Conservation (phyloP, 352 stramenopile species). For the Phytopythium litorale region DNA sequence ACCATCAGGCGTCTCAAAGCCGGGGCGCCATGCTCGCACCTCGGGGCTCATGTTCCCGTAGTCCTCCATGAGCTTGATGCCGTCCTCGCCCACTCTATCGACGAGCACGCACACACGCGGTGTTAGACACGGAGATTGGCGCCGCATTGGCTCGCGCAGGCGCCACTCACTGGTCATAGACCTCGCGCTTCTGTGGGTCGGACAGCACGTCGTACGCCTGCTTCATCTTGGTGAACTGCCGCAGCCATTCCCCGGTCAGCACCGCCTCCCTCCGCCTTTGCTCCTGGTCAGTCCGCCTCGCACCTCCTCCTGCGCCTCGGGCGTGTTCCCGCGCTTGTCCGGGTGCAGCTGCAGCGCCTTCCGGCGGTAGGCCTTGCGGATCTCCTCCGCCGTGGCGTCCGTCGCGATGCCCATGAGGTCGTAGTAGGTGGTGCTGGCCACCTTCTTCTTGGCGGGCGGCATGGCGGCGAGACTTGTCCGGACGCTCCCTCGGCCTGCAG, state of each 20-base stretch:
- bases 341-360: slow-evolving; percentile 92
- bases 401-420: slow-evolving; percentile 74
- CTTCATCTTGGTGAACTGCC: slow-evolving; percentile 90
- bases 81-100: slow-evolving; percentile 75
- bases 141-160: background rate
- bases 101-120: background rate
- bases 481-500: background rate
- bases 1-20: too few species aligned
- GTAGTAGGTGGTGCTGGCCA: slow-evolving; percentile 74
- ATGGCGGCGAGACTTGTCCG: slow-evolving; percentile 9
- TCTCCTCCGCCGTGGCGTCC: slow-evolving; percentile 72
- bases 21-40: too few species aligned
- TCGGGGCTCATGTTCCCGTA: slow-evolving; percentile 80
- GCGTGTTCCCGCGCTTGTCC: slow-evolving; percentile 82
- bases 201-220: slow-evolving; percentile 92
- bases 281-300: background rate
- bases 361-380: slow-evolving; percentile 92
- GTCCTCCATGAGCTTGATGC: slow-evolving; percentile 88
- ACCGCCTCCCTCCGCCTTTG: background rate
- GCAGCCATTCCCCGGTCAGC: slow-evolving; percentile 17
- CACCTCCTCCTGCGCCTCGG: slow-evolving; percentile 75
- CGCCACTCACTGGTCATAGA: slow-evolving; percentile 70
- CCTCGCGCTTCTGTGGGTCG: slow-evolving; percentile 80
- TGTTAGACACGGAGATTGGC: background rate
- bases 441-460: slow-evolving; percentile 49